Percentiles rank a stretch among this genome's conserved stretches.
phyloP scores from a whole-genome alignment of 73 alveolate genomes.

The Paramecium primaurelia region DNA sequence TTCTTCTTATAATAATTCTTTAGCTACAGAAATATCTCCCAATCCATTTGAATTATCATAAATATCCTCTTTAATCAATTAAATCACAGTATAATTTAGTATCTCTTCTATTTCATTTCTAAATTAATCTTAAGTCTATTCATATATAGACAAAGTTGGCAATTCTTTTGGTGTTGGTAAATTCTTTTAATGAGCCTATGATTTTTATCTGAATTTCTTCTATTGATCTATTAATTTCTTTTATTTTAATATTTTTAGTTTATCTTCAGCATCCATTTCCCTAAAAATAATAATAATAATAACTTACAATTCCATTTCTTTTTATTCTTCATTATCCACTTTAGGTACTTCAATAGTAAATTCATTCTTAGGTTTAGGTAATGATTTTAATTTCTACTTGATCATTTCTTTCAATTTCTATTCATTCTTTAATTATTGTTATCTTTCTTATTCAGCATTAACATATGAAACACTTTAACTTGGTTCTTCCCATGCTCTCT shows the following conservation, averaged over 20 bases:
- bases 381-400: neutral
- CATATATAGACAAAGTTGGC: neutral
- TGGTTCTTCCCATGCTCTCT: constrained; percentile 56
- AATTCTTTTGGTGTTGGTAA: constrained; percentile 25
- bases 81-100: neutral
- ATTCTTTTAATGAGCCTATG: constrained; percentile 31
- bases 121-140: neutral
- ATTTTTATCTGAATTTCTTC: neutral
- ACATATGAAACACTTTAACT: neutral
- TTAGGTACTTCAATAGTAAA: constrained; percentile 53
- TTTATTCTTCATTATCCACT: constrained; percentile 45
- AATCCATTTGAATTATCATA: neutral
- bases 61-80: constrained; percentile 26
- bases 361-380: constrained; percentile 59
- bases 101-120: constrained; percentile 16
- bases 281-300: neutral
- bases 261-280: constrained; percentile 44
- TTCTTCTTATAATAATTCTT: neutral
- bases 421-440: neutral
- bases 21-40: neutral
- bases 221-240: neutral
- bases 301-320: constrained; percentile 15
- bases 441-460: constrained; percentile 44
- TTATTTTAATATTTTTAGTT: neutral
- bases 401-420: neutral